A percentile compares a stretch with the other conserved stretches of the same genome.
Evolutionary conservation across 495 filamentous ascomycete genomes (phyloP).

Genomic region (Xylaria acuta): DNA sequence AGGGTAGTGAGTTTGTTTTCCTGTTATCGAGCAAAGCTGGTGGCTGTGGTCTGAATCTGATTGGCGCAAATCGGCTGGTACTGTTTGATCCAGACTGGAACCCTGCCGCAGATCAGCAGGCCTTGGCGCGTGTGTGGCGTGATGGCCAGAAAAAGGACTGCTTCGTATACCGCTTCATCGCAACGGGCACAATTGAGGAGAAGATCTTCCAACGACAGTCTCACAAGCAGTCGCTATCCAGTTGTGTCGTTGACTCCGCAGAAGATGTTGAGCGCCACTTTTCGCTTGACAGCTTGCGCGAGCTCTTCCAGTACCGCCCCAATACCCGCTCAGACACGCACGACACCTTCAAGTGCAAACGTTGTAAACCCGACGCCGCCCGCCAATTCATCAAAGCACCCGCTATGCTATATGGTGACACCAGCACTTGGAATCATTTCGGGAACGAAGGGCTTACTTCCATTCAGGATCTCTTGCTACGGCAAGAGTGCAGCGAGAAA

Average conservation of each 20-base stretch:
- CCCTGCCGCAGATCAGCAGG: constrained; percentile 97
- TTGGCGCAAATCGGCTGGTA: constrained; percentile 94
- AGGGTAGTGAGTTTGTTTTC: constrained; percentile 91
- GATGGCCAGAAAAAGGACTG: constrained; percentile 99
- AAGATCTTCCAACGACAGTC: constrained; percentile 99
- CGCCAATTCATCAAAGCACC: constrained; percentile 82
- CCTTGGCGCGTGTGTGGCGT: constrained; percentile 95
- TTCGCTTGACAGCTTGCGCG: constrained; percentile 81
- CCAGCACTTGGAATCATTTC: constrained; percentile 98
- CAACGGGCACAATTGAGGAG: constrained; percentile 97
- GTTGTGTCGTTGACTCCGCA: constrained; percentile 95
- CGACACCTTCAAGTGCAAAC: constrained; percentile 98
- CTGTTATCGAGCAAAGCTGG: constrained; percentile 95
- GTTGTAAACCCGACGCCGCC: constrained; percentile 84
- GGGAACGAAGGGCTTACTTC: constrained; percentile 75
- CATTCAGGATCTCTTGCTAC: constrained; percentile 90
- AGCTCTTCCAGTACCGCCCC: constrained; percentile 90
- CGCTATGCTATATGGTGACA: constrained; percentile 96
- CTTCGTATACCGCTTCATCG: constrained; percentile 98
- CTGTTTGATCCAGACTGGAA: constrained; percentile 99
- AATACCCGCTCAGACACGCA: constrained; percentile 92
- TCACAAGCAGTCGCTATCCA: constrained; percentile 95
- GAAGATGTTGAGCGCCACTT: constrained; percentile 98
- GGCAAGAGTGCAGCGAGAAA: constrained; percentile 80
- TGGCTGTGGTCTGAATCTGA: constrained; percentile 95